Conservation (phyloP, 139 green algal species). For the Chlamydomonas applanata region DNA sequence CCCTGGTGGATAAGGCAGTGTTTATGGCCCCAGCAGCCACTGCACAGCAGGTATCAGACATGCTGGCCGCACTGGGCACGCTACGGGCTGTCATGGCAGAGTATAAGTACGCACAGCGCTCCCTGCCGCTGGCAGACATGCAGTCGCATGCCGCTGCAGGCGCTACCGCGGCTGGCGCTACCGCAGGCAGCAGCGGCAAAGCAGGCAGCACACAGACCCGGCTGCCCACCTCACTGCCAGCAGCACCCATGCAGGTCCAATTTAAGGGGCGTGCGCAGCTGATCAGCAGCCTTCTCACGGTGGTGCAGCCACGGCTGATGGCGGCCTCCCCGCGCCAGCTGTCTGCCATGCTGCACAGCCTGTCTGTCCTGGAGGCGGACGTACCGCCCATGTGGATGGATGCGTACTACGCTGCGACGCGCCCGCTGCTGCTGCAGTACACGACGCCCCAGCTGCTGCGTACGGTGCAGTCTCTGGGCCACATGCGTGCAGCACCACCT, state of each 20-base stretch:
- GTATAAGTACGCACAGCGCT: no score
- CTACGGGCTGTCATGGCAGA: no score
- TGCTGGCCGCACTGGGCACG: constrained; percentile 3
- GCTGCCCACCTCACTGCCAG: neutral
- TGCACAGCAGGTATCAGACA: neutral
- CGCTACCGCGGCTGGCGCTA: no score
- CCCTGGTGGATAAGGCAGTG: constrained; percentile 5
- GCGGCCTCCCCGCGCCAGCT: neutral
- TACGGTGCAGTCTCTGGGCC: neutral
- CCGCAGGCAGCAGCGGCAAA: no score
- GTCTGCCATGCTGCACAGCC: neutral
- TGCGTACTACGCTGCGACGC: constrained; percentile 8
- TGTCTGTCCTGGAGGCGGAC: neutral
- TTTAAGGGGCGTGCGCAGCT: neutral
- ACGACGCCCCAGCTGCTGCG: neutral
- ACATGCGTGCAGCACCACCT: neutral
- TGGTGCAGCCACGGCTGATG: neutral
- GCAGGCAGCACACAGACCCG: neutral
- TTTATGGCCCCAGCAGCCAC: neutral
- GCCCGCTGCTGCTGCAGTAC: neutral
- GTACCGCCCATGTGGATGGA: neutral
- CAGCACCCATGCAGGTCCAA: neutral
- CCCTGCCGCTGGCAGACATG: no score
- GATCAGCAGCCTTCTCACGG: neutral
- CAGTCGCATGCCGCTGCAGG: no score